Percentiles rank a stretch among this genome's conserved stretches.
phyloP scores from a whole-genome alignment of 371 early-diverging fungal genomes.

The Mortierella sp. region DNA sequence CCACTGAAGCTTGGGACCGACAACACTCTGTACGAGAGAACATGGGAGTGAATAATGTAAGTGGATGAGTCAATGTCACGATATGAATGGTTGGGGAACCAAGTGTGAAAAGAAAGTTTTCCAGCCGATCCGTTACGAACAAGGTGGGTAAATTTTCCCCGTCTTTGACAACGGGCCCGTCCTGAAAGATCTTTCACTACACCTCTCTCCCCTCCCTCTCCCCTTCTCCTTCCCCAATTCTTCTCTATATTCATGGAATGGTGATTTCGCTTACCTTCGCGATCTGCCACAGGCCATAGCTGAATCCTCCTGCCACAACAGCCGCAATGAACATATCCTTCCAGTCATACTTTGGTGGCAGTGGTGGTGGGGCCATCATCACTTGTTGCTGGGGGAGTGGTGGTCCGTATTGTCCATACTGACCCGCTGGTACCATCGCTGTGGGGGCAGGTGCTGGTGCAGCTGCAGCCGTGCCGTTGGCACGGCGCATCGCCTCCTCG shows the following conservation, averaged over 20 bases:
- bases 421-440: conserved; percentile 41
- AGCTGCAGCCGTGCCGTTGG: conserved; percentile 55
- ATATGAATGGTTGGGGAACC: background rate
- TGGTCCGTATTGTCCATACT: conserved; percentile 41
- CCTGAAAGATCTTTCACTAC: conserved; percentile 11
- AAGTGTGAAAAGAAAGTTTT: conserved; percentile 2
- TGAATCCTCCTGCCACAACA: conserved; percentile 86
- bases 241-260: no score
- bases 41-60: background rate
- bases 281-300: conserved; percentile 84
- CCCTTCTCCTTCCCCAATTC: no score
- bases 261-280: conserved; percentile 80
- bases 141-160: background rate
- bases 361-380: conserved; percentile 69
- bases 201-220: conserved; percentile 1
- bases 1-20: conserved; percentile 75
- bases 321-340: conserved; percentile 93
- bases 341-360: conserved; percentile 84
- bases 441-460: conserved; percentile 22
- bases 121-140: conserved; percentile 32
- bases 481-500: conserved; percentile 85
- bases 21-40: conserved; percentile 61
- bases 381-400: conserved; percentile 34
- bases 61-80: no score
- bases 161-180: background rate